Base-by-base conservation (phyloP, 1,139 yeast genomes). In the Blastobotrys arbuscula region DNA sequence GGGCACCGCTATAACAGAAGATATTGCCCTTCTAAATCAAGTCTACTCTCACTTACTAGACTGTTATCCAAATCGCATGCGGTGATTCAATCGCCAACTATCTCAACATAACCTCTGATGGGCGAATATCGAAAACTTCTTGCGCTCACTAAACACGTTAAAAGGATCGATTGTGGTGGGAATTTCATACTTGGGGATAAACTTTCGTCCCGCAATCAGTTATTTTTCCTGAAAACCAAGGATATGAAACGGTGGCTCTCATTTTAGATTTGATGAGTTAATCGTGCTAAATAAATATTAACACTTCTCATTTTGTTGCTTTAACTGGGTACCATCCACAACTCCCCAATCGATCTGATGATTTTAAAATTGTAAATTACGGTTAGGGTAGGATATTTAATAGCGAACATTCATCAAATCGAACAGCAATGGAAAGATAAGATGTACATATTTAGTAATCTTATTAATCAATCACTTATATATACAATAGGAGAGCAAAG, bases 71-170 rank as follows among this genome's bases (percentile, higher is more conserved):
- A 19, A n/a, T 15, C 26, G 12, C 30, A 38, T 13, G 41, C 12
- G 28, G 30, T 38, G 4, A 38, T 19, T 7, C 10, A 5, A 10
- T 20, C 16, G 5, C 41, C 41, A 13, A 15, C 10, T 7, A 38
- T 38, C 28, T 38, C 41, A 24, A 38, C 41, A 20, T 38, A n/a
- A 38, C 28, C 28, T 28, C n/a, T 5, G 5, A 15, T 16, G 41
- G 3, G 30, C 41, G 16, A 38, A 38, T 12, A 38, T 13, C 16
- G 41, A 24, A 20, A 38, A 38, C n/a, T 23, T 12, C 6, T 38
- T 20, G 12, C 16, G 19, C 13, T n/a, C 21, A 12, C 41, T 28
- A 16, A 21, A 38, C 18, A 18, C 41, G 18, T 38, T 38, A 13
- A n/a, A 38, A 15, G 41, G 41, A 13, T 38, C 41, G 15, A 28